Evolutionary conservation across 768 basidiomycete species (phyloP), one percentile per base, ranked within the genome.

Genomic region (Trametopsis cervina): DNA sequence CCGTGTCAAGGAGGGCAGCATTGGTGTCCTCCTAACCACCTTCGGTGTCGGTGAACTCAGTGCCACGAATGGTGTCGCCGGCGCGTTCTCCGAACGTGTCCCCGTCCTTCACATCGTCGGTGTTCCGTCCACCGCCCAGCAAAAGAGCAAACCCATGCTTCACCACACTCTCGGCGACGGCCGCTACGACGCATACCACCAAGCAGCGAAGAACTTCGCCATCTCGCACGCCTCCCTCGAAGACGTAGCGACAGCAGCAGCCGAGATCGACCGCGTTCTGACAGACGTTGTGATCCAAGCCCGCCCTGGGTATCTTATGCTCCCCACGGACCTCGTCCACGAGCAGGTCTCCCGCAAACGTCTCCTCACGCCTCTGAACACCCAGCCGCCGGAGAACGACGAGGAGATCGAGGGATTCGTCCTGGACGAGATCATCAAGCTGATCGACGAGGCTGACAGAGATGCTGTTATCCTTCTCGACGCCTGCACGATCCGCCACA

Each of bases 31-130:
- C 4, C 65, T 77, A 25, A 95, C 93, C 10, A 96, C 86, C 2
- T 95, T 93, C 54, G 93, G 93, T 46, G 93, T 96, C n/a, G 93
- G 93, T 13, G 93, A 96, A 63, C 68, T 95, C 38, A 87, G 84
- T 35, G 91, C 92, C 3, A 81, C 86, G 27, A 89, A 90, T 56
- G 87, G 88, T 36, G 78, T 93, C 52, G 89, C 85, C 23, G 85
- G 85, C 57, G 85, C 85, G 13, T 83, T 83, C 61, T 82, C 90
- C 37, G 92, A 96, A 64, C 86, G 89, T 71, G 82, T 97, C 3
- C 93, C 93, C 7, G 76, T 95, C 1, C 70, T 97, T 11, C 93
- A 95, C 58, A 75, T 97, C 44, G 93, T 84, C 24, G 92, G 93
- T 37, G 78, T 78, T 0, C 91, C 92, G 1, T 83, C 77, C 57